Evolutionary conservation across 331 rosid genomes (phyloP).

Genomic region (Spiraea crenata): DNA sequence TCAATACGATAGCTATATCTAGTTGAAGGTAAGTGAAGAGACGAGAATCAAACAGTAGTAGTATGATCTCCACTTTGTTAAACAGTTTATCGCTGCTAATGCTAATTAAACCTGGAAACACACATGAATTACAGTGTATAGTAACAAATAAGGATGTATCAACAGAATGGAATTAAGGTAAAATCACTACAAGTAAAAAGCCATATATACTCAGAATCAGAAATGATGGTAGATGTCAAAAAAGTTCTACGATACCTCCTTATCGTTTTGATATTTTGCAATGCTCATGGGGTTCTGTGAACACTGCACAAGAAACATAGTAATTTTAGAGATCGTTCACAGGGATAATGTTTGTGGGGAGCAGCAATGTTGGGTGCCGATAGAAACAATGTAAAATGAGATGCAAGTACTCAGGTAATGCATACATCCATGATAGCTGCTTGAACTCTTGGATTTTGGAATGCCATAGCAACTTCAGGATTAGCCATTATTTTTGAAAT

Average conservation of each 20-base stretch:
- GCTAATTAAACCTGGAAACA: not conserved
- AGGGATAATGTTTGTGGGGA: not conserved
- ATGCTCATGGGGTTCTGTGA: slow-evolving; percentile 88
- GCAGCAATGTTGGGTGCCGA: not conserved
- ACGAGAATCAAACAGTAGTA: not conserved
- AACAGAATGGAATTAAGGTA: not conserved
- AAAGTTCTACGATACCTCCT: slow-evolving; percentile 62
- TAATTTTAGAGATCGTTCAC: not conserved
- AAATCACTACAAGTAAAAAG: not conserved
- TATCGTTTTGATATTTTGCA: slow-evolving; percentile 91
- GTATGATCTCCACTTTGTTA: not conserved
- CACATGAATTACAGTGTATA: not conserved
- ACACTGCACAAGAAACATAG: slow-evolving; percentile 65
- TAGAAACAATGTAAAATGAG: not conserved
- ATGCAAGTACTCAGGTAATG: slow-evolving; percentile 18
- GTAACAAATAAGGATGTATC: not conserved
- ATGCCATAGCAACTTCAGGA: slow-evolving; percentile 95
- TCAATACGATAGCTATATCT: not conserved
- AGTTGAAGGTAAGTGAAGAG: not conserved
- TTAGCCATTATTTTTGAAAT: slow-evolving; percentile 94
- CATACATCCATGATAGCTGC: slow-evolving; percentile 99
- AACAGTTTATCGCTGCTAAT: not conserved
- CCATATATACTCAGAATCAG: not conserved
- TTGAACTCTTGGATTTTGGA: slow-evolving; percentile 97
- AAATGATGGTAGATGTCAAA: slow-evolving; percentile 11